Evolutionary conservation across 192 early-diverging fungal genomes (phyloP).

Genomic region (Coemansia sp.): DNA sequence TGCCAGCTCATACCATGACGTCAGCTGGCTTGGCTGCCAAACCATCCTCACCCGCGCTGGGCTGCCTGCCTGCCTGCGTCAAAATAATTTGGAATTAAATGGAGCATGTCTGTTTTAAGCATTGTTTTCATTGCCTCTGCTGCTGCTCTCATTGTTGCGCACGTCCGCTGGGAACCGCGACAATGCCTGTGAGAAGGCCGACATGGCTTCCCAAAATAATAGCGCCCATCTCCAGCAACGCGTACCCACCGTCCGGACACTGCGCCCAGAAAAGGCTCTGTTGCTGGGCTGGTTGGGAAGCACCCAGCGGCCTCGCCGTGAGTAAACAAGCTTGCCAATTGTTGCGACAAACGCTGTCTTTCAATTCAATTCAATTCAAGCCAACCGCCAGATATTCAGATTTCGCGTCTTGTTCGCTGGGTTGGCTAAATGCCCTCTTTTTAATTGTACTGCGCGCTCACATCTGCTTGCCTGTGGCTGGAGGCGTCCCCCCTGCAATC

Average conservation of each 20-base stretch:
- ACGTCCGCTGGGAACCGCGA: background rate
- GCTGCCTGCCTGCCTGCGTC: too few species aligned
- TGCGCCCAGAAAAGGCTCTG: background rate
- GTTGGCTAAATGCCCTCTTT: constrained; percentile 1
- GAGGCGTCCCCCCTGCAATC: background rate
- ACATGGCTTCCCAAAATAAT: background rate
- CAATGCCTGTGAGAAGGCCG: background rate
- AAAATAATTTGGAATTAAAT: background rate
- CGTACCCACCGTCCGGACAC: constrained; percentile 3
- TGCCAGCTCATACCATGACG: background rate
- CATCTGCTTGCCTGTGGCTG: constrained; percentile 5
- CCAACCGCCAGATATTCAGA: constrained; percentile 1
- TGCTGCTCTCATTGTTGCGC: constrained; percentile 5
- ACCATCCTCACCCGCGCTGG: too few species aligned
- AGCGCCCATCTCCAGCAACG: background rate
- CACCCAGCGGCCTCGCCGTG: background rate
- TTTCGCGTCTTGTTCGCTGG: constrained; percentile 2
- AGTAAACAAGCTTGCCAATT: constrained; percentile 1
- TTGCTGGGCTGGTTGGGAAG: background rate
- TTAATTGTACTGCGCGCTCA: constrained; percentile 4
- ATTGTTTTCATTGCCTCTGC: constrained; percentile 4
- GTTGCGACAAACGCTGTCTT: background rate
- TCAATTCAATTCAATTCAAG: too few species aligned
- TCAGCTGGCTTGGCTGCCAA: background rate
- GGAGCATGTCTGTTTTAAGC: constrained; percentile 3